Evolutionary conservation across 192 early-diverging fungal species (phyloP), one percentile per base, ranked within the genome.

Genomic region (Podila minutissima): DNA sequence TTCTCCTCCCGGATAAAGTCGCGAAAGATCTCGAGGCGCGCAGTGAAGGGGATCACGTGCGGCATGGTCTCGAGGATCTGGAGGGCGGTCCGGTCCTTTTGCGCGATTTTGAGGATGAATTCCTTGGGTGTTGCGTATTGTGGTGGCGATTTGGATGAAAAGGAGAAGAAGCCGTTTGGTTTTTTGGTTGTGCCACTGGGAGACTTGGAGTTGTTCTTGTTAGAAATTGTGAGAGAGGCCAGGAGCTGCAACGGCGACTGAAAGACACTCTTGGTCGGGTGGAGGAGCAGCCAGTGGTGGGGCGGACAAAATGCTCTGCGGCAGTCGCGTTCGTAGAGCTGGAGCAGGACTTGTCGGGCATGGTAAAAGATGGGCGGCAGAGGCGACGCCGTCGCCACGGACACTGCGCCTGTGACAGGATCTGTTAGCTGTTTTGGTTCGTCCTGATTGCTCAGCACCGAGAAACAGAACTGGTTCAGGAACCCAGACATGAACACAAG

Each of bases 41-140:
- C 90, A 55, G 89, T 91, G 71, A 98, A 97, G 0, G 95, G 93
- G 19, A 97, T 91, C 5, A 96, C 92, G 85, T 96, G 97, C 1
- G 97, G 95, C 48, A 98, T 92, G 46, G 92, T 83, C 55, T 88
- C 86, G 31, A 98, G 86, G 38, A 98, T 86, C n/a, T 82, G 82
- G 37, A 85, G 58, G 10, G 89, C 84, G 5, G 86, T 72, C 29
- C 71, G 58, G 41, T 88, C 86, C 46, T 83, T 75, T 49, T 86
- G 74, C 29, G 75, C 37, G 19, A 88, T 62, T 46, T 72, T 77
- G 19, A 55, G n/a, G 20, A 88, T 67, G 46, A 86, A 88, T 29
- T 68, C 85, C 59, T 66, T 85, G 37, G 37, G 82, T 48, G 64
- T 75, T 33, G 68, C 60, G n/a, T 59, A 74, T 20, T 74, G 69